Percentiles rank a stretch among this genome's conserved stretches.
Conservation (phyloP, 2,329 filamentous ascomycete species). For the Aspergillus sp. region DNA sequence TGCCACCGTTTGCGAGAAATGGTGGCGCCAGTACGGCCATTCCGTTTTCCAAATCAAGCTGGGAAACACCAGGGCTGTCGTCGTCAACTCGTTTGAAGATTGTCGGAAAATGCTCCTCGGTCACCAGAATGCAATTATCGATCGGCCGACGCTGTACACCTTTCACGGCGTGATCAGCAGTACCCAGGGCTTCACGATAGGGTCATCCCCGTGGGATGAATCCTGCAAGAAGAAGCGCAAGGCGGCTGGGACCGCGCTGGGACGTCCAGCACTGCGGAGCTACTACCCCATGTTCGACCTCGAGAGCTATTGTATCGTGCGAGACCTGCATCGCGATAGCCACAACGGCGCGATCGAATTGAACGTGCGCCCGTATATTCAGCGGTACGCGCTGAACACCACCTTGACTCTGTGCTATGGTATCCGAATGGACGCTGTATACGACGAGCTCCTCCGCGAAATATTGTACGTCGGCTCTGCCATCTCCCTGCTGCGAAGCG, state of each 20-base stretch:
- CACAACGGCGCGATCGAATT: constrained; percentile 59
- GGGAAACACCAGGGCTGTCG: constrained; percentile 57
- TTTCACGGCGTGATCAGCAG: constrained; percentile 72
- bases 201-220: constrained; percentile 74
- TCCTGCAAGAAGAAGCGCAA: constrained; percentile 71
- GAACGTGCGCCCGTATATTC: constrained; percentile 66
- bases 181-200: constrained; percentile 73
- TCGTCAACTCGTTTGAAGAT: constrained; percentile 71
- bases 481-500: constrained; percentile 68
- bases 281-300: constrained; percentile 77
- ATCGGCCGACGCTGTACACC: constrained; percentile 70
- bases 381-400: constrained; percentile 70
- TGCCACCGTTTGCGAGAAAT: constrained; percentile 51
- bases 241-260: constrained; percentile 70
- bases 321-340: constrained; percentile 64
- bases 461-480: constrained; percentile 70
- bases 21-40: constrained; percentile 56
- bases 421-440: constrained; percentile 65
- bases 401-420: constrained; percentile 74
- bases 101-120: constrained; percentile 67
- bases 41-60: constrained; percentile 56
- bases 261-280: constrained; percentile 66
- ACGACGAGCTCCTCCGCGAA: constrained; percentile 65
- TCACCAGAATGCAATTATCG: constrained; percentile 71
- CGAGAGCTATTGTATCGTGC: constrained; percentile 66